Evolutionary conservation across 2,329 filamentous ascomycete species (phyloP), one percentile per base, ranked within the genome.

Genomic region (Cordyceps cicadae): DNA sequence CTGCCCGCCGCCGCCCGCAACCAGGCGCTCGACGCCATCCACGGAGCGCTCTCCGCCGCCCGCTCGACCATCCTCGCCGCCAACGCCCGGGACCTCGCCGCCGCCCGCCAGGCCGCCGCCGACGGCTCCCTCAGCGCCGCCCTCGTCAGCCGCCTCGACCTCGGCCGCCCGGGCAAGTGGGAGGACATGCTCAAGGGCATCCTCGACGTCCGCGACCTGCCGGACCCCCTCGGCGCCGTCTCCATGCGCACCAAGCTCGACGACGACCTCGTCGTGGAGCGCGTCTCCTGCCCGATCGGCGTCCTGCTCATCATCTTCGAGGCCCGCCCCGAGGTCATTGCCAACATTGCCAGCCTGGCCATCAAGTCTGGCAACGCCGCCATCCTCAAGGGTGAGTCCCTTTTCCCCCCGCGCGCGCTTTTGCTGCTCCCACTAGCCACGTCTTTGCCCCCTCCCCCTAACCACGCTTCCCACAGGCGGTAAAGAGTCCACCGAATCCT

Each of bases 251-350:
- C 92, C 50, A 83, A 87, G 61, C 82, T 99, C 12, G 94, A 97
- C 72, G 89, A 97, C 67, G 88, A 87, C 58, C 82, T 99, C 58
- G 81, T 87, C 57, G 82, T 99, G 62, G 91, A 96, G 71, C 87
- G 92, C 64, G 89, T 96, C 52, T 92, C 90, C 46, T 96, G 91
- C 71, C 94, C 94, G 6, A 97, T 99, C 67, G 94, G 94, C 62
- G 92, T 97, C n/a, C 84, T 99, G 48, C 83, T 99, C 66, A 94
- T 99, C 75, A 97, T 99, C 70, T 99, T 99, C 71, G 94, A 99
- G 77, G 94, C 94, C 41, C 88, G 94, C 8, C 94, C 94, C 7
- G 94, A 99, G 76, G 94, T 99, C 65, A 97, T 99, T 70, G 94
- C 93, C 70, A 99, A 99, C 74, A 97, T 99, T 70, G 92, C 94